These are phyloP conservation scores for Aspergillus aculeatus DNA, from an alignment of 2,329 filamentous ascomycete genomes.

Conservation along the genomic window DNA sequence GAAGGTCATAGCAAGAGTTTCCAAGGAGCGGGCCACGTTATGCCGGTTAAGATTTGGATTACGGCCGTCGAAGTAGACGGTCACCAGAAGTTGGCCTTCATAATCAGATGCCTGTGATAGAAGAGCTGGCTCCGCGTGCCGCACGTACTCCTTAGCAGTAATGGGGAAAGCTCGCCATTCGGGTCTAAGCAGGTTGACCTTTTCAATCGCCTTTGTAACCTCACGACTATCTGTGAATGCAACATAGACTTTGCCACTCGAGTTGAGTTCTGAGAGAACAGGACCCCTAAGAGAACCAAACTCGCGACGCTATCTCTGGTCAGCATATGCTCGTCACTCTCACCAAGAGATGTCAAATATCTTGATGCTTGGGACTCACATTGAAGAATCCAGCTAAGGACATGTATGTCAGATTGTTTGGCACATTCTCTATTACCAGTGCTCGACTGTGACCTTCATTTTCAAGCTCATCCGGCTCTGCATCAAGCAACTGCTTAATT, in stretches of 20 bases:
- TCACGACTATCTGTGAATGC: constrained; percentile 63
- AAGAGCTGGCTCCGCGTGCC: constrained; percentile 33
- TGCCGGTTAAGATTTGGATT: constrained; percentile 27
- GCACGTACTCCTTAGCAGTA: constrained; percentile 46
- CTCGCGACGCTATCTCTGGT: constrained; percentile 29
- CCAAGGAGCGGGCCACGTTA: constrained; percentile 50
- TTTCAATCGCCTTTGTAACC: constrained; percentile 52
- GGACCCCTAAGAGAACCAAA: constrained; percentile 41
- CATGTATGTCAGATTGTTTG: constrained; percentile 31
- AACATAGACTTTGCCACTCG: constrained; percentile 50
- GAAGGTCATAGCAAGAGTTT: constrained; percentile 37
- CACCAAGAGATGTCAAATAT: neutral
- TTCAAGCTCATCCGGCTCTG: constrained; percentile 23
- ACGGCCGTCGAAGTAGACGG: constrained; percentile 44
- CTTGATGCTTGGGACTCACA: constrained; percentile 27
- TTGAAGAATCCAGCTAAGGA: constrained; percentile 40
- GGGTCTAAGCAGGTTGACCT: constrained; percentile 44
- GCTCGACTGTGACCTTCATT: constrained; percentile 30
- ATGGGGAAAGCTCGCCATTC: constrained; percentile 52
- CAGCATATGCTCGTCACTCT: neutral
- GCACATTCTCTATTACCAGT: constrained; percentile 35
- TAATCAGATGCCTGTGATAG: constrained; percentile 42
- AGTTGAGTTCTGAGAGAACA: constrained; percentile 35
- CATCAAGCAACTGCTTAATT: constrained; percentile 10
- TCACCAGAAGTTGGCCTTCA: constrained; percentile 58